Base-by-base conservation (phyloP, 306 rosid genomes). In the Mucuna pruriens region DNA sequence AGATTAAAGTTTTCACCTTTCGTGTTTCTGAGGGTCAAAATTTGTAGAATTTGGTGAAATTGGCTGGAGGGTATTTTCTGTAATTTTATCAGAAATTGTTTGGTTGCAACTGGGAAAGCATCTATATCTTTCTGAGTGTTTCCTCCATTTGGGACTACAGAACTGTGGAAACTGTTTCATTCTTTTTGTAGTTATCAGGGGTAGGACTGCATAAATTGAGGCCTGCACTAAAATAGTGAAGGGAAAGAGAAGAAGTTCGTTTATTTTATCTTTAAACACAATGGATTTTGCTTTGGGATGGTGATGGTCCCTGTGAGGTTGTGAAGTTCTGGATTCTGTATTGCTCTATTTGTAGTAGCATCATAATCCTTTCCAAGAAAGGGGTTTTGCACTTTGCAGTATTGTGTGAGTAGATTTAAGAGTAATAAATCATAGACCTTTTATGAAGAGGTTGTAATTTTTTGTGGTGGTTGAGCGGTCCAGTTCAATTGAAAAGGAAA, bases 381-480 rank as follows among this genome's bases (percentile, higher is more conserved):
- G 76, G 90, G 77, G 73, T 75, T 75, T 58, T 70, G 72, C 74
- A 65, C 57, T 79, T 66, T 69, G 75, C 64, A 19, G 71, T 82
- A 61, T 33, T 84, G 82, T 84, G 44, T 62, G 38, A 75, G 58
- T 80, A 61, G 90, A 52, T 86, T 83, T 81, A 71, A 74, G 82
- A 38, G 82, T 58, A 22, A 54, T 57, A 45, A 63, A 71, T 70
- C 72, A 64, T 34, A 42, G 46, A 71, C 12, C 25, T 61, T 78
- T 58, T 75, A 60, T 81, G 82, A 80, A 85, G 80, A 77, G 75
- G 74, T 51, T 38, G 82, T 82, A 55, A 42, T 25, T 72, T 57
- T 75, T 71, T 82, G 75, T 45, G 77, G 64, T 58, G 19, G 74
- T 73, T 77, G 83, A 52, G 77, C 63, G 23, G 71, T 80, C 71